These are phyloP conservation scores for Claviceps maximensis DNA, from an alignment of 2,329 filamentous ascomycete species.

Conservation along the genomic window DNA sequence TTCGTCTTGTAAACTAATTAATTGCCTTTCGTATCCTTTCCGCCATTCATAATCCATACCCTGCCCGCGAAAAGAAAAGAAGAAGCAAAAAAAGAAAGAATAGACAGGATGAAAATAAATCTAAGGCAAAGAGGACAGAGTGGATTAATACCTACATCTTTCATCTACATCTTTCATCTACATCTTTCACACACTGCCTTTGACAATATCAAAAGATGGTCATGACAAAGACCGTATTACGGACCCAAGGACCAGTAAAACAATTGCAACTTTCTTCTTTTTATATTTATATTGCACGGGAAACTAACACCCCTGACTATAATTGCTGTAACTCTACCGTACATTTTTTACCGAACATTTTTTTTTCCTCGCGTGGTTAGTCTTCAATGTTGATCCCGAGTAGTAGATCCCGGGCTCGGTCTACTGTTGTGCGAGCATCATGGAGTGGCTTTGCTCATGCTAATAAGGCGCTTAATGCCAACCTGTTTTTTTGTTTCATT, in stretches of 20 bases:
- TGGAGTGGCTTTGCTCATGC: conserved; percentile 66
- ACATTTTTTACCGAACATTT: background rate
- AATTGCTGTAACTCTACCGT: background rate
- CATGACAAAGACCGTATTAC: background rate
- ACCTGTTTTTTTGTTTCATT: conserved; percentile 31
- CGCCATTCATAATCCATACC: too few relatives aligned
- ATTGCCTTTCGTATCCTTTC: too few relatives aligned
- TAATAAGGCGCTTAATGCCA: conserved; percentile 63
- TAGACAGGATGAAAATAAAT: too few relatives aligned
- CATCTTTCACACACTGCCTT: too few relatives aligned
- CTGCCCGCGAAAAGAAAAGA: too few relatives aligned
- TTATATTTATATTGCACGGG: background rate
- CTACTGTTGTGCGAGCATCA: conserved; percentile 16
- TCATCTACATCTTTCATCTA: too few relatives aligned
- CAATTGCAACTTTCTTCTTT: background rate
- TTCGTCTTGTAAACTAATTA: too few relatives aligned
- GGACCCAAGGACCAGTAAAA: background rate
- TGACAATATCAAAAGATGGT: too few relatives aligned
- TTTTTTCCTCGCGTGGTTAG: background rate
- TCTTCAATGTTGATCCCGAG: background rate
- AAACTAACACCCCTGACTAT: background rate
- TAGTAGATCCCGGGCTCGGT: background rate
- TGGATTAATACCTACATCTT: too few relatives aligned
- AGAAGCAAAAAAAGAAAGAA: too few relatives aligned
- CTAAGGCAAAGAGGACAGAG: too few relatives aligned